These are phyloP conservation scores for Spizellomyces sp. DNA, from an alignment of 192 early-diverging fungal species.

Conservation along the genomic window DNA sequence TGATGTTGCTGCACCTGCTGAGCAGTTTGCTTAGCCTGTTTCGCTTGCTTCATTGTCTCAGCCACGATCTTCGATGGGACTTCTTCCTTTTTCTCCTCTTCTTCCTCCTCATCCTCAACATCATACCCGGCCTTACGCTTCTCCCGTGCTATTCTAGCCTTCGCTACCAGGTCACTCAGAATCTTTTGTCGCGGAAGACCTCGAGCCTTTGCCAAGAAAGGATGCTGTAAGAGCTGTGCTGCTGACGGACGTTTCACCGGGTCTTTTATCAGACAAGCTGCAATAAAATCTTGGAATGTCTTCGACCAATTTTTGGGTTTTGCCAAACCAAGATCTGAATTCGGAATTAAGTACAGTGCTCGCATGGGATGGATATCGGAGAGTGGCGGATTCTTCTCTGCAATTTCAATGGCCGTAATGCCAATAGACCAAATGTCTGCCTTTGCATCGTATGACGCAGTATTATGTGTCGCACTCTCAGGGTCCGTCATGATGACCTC, in stretches of 20 bases:
- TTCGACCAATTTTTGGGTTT: conserved; percentile 68
- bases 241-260: conserved; percentile 54
- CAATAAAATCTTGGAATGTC: conserved; percentile 59
- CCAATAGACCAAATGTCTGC: conserved; percentile 69
- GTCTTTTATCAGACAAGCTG: conserved; percentile 57
- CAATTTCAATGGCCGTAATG: conserved; percentile 69
- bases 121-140: conserved; percentile 56
- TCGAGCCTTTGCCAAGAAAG: conserved; percentile 53
- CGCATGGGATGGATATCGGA: conserved; percentile 70
- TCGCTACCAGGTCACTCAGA: conserved; percentile 49
- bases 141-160: conserved; percentile 48
- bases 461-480: conserved; percentile 35
- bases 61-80: conserved; percentile 45
- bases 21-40: conserved; percentile 33
- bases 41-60: conserved; percentile 49
- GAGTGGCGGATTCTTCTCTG: conserved; percentile 67
- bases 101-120: conserved; percentile 55
- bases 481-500: conserved; percentile 63
- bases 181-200: conserved; percentile 46
- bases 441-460: conserved; percentile 56
- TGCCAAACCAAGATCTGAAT: conserved; percentile 50
- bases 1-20: conserved; percentile 15
- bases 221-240: conserved; percentile 57
- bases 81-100: conserved; percentile 53
- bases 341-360: conserved; percentile 60